Base-by-base conservation (phyloP, 306 rosid genomes). In the Castanea mollissima region DNA sequence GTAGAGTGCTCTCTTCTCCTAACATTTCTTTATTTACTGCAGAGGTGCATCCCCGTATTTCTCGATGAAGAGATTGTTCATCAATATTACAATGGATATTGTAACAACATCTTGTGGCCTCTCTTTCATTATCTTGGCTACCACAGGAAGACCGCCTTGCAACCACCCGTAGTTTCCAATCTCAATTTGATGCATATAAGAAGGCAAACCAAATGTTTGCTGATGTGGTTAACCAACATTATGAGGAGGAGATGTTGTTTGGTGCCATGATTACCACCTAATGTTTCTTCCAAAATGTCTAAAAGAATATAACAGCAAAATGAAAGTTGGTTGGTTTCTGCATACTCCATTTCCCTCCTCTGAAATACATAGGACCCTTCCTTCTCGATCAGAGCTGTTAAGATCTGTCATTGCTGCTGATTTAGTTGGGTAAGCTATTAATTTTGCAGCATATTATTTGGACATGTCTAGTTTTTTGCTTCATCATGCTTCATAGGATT, bases 291-390 rank as follows among this genome's bases (percentile, higher is more conserved):
- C 99, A 64, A 86, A 90, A 84, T 95, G 91, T 82, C 89, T 95
- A 19, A 95, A 95, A 86, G 92, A 91, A 67, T 79, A 88, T 78
- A 91, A 95, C 83, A 81, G 44, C 76, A 73, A 84, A 70, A 95
- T 92, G 97, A 95, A 95, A 90, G 97, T 92, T 76, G 99, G 99
- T 38, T 95, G 99, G 97, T 95, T 95, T 89, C 97, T 95, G 80
- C 97, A 95, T 77, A 95, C 97, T 25, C 99, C 99, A n/a, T 95
- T 95, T 81, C 99, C 99, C 87, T 95, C 99, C 82, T 94, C 99
- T 35, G 99, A 94, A 85, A 92, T 94, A 73, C 97, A 94, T 84
- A 90, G 97, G 86, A 92, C 95, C 56, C 82, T 94, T 54, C 97
- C 99, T 35, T 95, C 97, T 49, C 89, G 97, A 71, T 79, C 97